Evolutionary conservation across 108 stramenopile genomes (phyloP).

Genomic region (Cyclotella sp.): DNA sequence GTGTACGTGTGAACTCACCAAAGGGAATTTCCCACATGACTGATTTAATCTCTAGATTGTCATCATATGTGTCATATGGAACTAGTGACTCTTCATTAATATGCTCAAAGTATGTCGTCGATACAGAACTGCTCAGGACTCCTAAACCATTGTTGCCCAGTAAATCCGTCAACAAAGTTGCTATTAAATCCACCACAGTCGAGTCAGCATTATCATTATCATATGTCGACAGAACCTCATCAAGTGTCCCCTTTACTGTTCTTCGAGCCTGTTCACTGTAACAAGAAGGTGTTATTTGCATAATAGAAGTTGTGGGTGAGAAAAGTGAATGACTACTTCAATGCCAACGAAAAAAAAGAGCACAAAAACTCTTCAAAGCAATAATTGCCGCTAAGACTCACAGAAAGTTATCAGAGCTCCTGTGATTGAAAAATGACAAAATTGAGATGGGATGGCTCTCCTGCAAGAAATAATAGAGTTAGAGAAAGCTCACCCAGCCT

Average conservation of each 20-base stretch:
- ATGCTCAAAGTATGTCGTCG: constrained; percentile 16
- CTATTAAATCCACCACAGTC: constrained; percentile 38
- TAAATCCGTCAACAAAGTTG: constrained; percentile 14
- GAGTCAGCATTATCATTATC: constrained; percentile 6
- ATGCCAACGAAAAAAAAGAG: no score
- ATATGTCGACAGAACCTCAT: constrained; percentile 16
- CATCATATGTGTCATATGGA: background rate
- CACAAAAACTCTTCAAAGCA: no score
- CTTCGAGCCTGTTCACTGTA: constrained; percentile 7
- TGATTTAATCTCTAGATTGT: constrained; percentile 7
- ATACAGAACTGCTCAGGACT: background rate
- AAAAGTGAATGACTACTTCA: no score
- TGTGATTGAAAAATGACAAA: no score
- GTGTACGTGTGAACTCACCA: no score
- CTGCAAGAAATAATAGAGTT: no score
- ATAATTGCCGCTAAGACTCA: no score
- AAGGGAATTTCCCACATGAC: constrained; percentile 53
- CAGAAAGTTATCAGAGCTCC: constrained; percentile 1
- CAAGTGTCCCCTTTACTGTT: constrained; percentile 17
- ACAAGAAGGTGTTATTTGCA: no score
- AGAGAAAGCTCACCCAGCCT: no score
- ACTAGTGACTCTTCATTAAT: background rate
- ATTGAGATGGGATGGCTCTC: no score
- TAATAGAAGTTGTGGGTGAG: no score
- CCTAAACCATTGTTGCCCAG: constrained; percentile 17